phyloP scores from a whole-genome alignment of 1,284 basidiomycete species.

The Salmacisia buchloeana region DNA sequence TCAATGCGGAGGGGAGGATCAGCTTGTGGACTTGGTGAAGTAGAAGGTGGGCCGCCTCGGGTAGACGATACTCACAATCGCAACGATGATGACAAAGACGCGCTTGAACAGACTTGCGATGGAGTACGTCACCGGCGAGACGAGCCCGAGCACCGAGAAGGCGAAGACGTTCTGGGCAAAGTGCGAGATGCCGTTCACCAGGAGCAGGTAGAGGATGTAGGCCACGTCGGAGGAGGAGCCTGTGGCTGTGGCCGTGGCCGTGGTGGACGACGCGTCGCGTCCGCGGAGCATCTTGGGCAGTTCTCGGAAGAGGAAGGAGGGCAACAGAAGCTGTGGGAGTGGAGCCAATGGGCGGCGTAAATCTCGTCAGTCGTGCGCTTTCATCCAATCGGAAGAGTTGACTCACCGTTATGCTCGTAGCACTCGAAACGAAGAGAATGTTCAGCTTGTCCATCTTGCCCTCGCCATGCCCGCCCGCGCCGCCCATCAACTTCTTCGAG shows the following conservation, averaged over 20 bases:
- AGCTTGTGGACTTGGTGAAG: constrained; percentile 53
- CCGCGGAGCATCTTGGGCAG: constrained; percentile 14
- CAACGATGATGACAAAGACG: constrained; percentile 94
- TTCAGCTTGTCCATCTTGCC: constrained; percentile 91
- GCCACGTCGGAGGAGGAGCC: constrained; percentile 50
- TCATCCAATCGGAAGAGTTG: constrained; percentile 48
- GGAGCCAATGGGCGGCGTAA: constrained; percentile 52
- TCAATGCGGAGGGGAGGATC: constrained; percentile 95
- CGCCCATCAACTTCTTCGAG: constrained; percentile 95
- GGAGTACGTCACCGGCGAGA: constrained; percentile 96
- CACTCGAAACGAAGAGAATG: constrained; percentile 88
- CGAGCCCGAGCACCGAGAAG: constrained; percentile 88
- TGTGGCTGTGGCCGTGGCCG: no score
- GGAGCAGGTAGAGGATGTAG: constrained; percentile 59
- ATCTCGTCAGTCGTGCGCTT: no score
- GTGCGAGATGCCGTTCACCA: constrained; percentile 89
- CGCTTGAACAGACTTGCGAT: constrained; percentile 97
- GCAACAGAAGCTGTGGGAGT: constrained; percentile 32
- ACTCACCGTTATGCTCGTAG: constrained; percentile 75
- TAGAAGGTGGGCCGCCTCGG: not conserved
- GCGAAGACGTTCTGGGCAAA: constrained; percentile 96
- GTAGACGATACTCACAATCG: constrained; percentile 60
- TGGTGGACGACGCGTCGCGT: not conserved
- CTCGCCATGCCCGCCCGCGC: constrained; percentile 22
- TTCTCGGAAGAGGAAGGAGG: constrained; percentile 44